Base-by-base conservation (phyloP, 1,284 basidiomycete genomes). In the Phaffia rhodozyma region DNA sequence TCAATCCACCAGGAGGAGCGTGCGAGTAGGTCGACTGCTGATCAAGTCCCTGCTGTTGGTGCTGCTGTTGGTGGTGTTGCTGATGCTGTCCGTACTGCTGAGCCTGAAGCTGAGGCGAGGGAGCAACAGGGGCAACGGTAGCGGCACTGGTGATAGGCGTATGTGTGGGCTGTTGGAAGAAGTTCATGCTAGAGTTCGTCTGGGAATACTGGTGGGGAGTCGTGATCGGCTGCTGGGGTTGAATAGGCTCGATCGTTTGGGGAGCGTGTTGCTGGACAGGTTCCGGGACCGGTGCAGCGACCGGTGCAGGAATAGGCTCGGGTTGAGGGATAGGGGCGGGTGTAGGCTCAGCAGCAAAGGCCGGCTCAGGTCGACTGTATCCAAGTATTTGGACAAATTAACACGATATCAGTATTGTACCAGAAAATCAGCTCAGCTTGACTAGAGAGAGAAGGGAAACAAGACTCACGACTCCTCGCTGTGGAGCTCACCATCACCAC, bases 141-240 rank as follows among this genome's bases (percentile, higher is more conserved):
- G 68, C 69, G 70, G 62, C 69, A 70, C 55, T 69, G 66, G 62
- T 72, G 72, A 56, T 72, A 70, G 68, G 73, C 72, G 67, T 68
- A 72, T 55, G 72, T 68, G 55, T 62, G 62, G 61, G 63, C 52
- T 69, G 68, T 50, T 68, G 64, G 55, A 58, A 61, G 55, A 65
- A 38, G 60, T 58, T 48, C 52, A 61, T 58, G 30, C 47, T 25
- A 52, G 62, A 61, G 54, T 23, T 29, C 38, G 48, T 50, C 59
- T 63, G 62, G 55, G 54, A 48, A 48, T 68, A 62, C 51, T 63
- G 68, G 57, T 69, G 71, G 55, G 63, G 63, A 30, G 66, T 68
- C 65, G 69, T 69, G 47, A 70, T 66, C 61, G 67, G 70, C 21
- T 68, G 67, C 52, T 70, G 68, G 60, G 72, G 71, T 66, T 72